phyloP scores from a whole-genome alignment of 2,329 filamentous ascomycete genomes.

The Aspergillus tanneri region DNA sequence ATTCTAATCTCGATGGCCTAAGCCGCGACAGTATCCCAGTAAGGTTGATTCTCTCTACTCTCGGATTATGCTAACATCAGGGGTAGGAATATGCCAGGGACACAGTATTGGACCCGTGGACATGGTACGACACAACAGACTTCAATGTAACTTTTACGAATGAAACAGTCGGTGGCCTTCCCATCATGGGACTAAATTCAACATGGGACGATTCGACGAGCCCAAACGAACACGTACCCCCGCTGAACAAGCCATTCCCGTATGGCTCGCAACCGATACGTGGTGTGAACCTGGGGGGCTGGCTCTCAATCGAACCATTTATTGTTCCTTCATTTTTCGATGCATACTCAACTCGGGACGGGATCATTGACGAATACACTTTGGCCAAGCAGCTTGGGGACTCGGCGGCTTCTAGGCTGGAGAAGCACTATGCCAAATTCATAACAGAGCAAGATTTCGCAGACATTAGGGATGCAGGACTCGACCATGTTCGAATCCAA shows the following conservation, averaged over 20 bases:
- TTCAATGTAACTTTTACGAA: slow-evolving; percentile 95
- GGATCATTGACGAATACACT: slow-evolving; percentile 84
- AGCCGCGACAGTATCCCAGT: slow-evolving; percentile 60
- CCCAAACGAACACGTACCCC: slow-evolving; percentile 76
- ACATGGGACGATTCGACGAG: slow-evolving; percentile 79
- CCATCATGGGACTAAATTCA: slow-evolving; percentile 82
- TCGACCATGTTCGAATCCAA: slow-evolving; percentile 95
- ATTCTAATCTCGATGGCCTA: slow-evolving; percentile 54
- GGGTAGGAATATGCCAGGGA: slow-evolving; percentile 61
- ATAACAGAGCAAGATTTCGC: slow-evolving; percentile 80
- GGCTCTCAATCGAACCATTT: slow-evolving; percentile 91
- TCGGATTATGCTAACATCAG: slow-evolving; percentile 7
- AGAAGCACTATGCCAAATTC: slow-evolving; percentile 88
- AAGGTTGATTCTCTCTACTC: slow-evolving; percentile 14
- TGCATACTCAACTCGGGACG: slow-evolving; percentile 59
- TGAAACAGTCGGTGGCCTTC: slow-evolving; percentile 78
- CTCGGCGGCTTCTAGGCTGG: slow-evolving; percentile 66
- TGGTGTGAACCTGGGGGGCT: slow-evolving; percentile 90
- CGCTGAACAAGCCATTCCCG: slow-evolving; percentile 72
- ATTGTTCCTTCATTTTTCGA: slow-evolving; percentile 91
- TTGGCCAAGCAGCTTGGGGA: slow-evolving; percentile 69
- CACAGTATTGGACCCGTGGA: slow-evolving; percentile 81
- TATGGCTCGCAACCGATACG: slow-evolving; percentile 79
- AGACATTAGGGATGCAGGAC: slow-evolving; percentile 79
- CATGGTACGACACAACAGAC: slow-evolving; percentile 84